Evolutionary conservation across 2,329 filamentous ascomycete genomes (phyloP).

Genomic region (Chalaropsis ovoidea): DNA sequence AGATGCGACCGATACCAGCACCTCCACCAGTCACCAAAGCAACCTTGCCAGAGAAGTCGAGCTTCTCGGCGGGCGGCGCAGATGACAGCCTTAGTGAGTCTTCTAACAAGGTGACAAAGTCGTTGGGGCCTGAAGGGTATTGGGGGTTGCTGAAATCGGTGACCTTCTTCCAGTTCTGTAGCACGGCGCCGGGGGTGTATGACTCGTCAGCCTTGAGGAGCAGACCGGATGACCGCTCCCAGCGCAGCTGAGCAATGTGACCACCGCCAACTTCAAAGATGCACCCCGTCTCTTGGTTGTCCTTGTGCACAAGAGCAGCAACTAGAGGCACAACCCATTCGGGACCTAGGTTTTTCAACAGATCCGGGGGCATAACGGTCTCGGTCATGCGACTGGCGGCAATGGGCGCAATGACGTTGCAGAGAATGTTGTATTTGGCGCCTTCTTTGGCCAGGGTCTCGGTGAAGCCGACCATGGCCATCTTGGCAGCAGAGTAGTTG

Average conservation of each 20-base stretch:
- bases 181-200: conserved; percentile 77
- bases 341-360: conserved; percentile 74
- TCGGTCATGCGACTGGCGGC: conserved; percentile 89
- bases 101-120: conserved; percentile 80
- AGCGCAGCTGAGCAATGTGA: conserved; percentile 83
- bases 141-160: conserved; percentile 75
- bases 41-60: conserved; percentile 76
- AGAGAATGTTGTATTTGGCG: conserved; percentile 91
- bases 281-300: conserved; percentile 74
- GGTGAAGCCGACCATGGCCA: conserved; percentile 91
- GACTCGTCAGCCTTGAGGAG: conserved; percentile 80
- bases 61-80: conserved; percentile 60
- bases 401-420: conserved; percentile 90
- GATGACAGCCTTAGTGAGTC: conserved; percentile 67
- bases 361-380: conserved; percentile 90
- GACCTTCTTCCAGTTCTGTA: conserved; percentile 82
- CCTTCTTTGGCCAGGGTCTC: conserved; percentile 98
- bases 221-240: conserved; percentile 85
- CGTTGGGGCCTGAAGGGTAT: conserved; percentile 73
- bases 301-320: conserved; percentile 75
- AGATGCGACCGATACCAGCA: conserved; percentile 82
- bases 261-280: conserved; percentile 94
- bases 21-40: conserved; percentile 81
- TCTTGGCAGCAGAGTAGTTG: conserved; percentile 95
- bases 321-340: conserved; percentile 94